Conservation (phyloP, 805 yeast genomes). For the Zygosaccharomyces lentus region DNA sequence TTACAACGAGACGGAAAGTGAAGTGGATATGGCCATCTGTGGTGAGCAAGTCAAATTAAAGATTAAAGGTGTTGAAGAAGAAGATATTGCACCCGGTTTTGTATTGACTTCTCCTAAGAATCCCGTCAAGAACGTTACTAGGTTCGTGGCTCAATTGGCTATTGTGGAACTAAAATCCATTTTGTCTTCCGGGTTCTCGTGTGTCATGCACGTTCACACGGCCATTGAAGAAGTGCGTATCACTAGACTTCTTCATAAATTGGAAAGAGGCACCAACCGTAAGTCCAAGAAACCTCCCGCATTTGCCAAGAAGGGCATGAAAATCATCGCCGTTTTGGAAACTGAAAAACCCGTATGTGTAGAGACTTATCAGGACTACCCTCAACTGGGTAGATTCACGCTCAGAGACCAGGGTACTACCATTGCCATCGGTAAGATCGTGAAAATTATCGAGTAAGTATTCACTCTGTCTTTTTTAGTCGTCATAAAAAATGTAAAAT, state of each 20-base stretch:
- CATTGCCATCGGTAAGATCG: conserved; percentile 96
- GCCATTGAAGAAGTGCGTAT: conserved; percentile 94
- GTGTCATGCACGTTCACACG: conserved; percentile 98
- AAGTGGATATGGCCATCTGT: conserved; percentile 81
- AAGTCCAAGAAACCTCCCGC: conserved; percentile 96
- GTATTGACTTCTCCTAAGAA: conserved; percentile 80
- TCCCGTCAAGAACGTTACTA: conserved; percentile 88
- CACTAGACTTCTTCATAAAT: conserved; percentile 78
- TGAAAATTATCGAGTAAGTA: conserved; percentile 62
- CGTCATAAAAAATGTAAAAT: conserved; percentile 3
- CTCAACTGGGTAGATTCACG: conserved; percentile 96
- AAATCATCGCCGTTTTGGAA: conserved; percentile 89
- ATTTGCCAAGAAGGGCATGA: conserved; percentile 98
- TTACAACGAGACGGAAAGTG: conserved; percentile 93
- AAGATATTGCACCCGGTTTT: conserved; percentile 87
- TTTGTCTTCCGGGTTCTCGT: conserved; percentile 90
- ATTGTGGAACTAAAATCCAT: conserved; percentile 95
- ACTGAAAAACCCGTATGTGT: conserved; percentile 84
- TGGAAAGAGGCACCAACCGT: conserved; percentile 96
- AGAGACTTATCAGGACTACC: conserved; percentile 87
- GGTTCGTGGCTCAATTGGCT: conserved; percentile 93
- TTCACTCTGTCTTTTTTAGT: not conserved
- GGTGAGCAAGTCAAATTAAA: conserved; percentile 97
- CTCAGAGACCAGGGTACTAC: conserved; percentile 98
- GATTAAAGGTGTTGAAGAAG: conserved; percentile 95